phyloP scores from a whole-genome alignment of 163 green algal species.

The Scenedesmus sp. region DNA sequence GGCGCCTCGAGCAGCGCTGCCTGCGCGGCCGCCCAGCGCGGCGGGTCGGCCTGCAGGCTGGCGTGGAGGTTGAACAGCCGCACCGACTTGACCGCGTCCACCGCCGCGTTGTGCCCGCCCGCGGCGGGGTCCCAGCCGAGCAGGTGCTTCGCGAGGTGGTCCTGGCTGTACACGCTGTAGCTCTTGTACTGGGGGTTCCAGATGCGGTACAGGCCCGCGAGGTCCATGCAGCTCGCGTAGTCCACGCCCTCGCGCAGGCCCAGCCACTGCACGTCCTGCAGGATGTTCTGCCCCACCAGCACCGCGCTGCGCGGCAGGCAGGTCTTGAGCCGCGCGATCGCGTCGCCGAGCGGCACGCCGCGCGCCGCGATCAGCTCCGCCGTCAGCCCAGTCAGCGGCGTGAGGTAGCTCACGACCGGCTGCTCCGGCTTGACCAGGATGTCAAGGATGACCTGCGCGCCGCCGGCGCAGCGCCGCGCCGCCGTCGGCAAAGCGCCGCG shows the following conservation, averaged over 20 bases:
- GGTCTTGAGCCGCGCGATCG: conserved; percentile 52
- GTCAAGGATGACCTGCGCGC: conserved; percentile 74
- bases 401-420: conserved; percentile 87
- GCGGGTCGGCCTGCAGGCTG: conserved; percentile 58
- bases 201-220: conserved; percentile 86
- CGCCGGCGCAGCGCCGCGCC: not conserved
- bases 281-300: conserved; percentile 93
- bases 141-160: conserved; percentile 82
- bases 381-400: conserved; percentile 83
- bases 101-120: conserved; percentile 45
- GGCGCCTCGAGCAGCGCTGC: conserved; percentile 68
- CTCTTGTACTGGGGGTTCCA: conserved; percentile 87
- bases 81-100: conserved; percentile 88
- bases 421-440: conserved; percentile 78
- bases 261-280: conserved; percentile 90
- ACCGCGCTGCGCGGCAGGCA: conserved; percentile 73
- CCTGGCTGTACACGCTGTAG: conserved; percentile 81
- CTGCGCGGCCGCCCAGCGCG: conserved; percentile 67
- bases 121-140: conserved; percentile 68
- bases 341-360: conserved; percentile 74
- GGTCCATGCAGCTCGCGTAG: conserved; percentile 81
- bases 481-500: no score
- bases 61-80: conserved; percentile 86
- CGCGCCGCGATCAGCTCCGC: conserved; percentile 66
- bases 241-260: conserved; percentile 80